Evolutionary conservation across 352 stramenopile genomes (phyloP), one percentile per base, ranked within the genome.

Genomic region (Phytophthora sansomeana): DNA sequence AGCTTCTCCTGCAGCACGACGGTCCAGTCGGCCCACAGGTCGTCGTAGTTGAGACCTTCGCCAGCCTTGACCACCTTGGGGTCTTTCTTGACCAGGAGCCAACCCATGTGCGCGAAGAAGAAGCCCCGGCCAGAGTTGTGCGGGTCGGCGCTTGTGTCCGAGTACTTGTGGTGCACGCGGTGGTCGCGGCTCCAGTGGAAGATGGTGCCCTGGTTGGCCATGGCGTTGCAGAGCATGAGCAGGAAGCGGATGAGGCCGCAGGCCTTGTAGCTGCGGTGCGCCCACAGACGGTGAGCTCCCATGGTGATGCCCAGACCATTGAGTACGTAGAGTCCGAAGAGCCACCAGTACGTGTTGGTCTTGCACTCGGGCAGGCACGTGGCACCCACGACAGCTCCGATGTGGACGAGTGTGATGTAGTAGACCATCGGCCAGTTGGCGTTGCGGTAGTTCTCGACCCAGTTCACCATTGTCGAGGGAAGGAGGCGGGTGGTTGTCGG

Each of bases 51-150:
- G 67, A 99, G 89, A 69, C 99, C 97, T 11, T 81, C 87, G 41
- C 89, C 87, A 32, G 88, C 88, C 26, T 96, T 89, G 26, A 97
- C 74, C 53, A 99, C 94, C 32, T 87, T 86, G 1, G 83, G 81
- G 77, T 99, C 91, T 76, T 99, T 99, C 85, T 99, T 99, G 24
- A 99, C 83, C 35, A 99, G 90, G 10, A 99, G 75, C 98, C 98
- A 99, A 50, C 98, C 98, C 86, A 99, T 98, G 84, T 99, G 98
- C 9, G 98, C 91, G 72, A 98, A 99, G 86, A 99, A 99, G 72
- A 99, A 99, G 39, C 98, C 98, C 16, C 96, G 87, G 26, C 81
- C 96, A 6, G 98, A 98, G 78, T 99, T 92, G 85, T 99, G 97
- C 44, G 93, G 93, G 60, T 98, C 92, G 3, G 89, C 88, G 14